phyloP scores from a whole-genome alignment of 345 rosid species.

The Salix dunnii region DNA sequence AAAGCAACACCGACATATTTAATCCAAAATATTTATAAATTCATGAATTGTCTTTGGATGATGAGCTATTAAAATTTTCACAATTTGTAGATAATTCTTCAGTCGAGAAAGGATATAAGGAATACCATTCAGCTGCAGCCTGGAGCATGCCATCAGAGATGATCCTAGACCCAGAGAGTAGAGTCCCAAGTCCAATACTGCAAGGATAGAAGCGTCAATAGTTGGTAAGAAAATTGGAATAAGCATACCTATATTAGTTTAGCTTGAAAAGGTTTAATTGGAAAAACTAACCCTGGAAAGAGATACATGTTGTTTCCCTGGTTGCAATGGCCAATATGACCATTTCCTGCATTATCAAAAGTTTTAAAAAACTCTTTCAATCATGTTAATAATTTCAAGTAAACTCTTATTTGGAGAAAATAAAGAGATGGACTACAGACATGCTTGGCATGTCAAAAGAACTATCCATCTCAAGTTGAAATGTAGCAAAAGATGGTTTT shows the following conservation, averaged over 20 bases:
- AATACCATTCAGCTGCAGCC: constrained; percentile 95
- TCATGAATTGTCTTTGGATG: not conserved
- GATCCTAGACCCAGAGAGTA: constrained; percentile 83
- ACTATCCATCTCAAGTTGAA: constrained; percentile 5
- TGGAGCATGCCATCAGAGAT: constrained; percentile 96
- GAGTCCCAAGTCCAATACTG: constrained; percentile 97
- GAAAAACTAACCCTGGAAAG: constrained; percentile 82
- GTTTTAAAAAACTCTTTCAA: constrained; percentile 19
- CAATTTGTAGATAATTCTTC: not conserved
- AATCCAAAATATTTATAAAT: not conserved
- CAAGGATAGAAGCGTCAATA: constrained; percentile 15
- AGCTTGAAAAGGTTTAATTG: not conserved
- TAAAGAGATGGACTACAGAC: not conserved
- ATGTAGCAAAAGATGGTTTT: not conserved
- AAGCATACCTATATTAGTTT: not conserved
- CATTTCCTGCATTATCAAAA: constrained; percentile 53
- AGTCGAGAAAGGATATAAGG: constrained; percentile 3
- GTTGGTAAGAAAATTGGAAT: not conserved
- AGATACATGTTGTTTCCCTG: constrained; percentile 99
- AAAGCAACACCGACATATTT: not conserved
- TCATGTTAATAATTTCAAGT: not conserved
- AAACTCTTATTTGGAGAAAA: not conserved
- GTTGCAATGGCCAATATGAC: constrained; percentile 81
- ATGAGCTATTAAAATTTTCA: not conserved
- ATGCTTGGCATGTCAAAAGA: not conserved